phyloP scores from a whole-genome alignment of 164 flowering plant species.

The Houttuynia cordata region DNA sequence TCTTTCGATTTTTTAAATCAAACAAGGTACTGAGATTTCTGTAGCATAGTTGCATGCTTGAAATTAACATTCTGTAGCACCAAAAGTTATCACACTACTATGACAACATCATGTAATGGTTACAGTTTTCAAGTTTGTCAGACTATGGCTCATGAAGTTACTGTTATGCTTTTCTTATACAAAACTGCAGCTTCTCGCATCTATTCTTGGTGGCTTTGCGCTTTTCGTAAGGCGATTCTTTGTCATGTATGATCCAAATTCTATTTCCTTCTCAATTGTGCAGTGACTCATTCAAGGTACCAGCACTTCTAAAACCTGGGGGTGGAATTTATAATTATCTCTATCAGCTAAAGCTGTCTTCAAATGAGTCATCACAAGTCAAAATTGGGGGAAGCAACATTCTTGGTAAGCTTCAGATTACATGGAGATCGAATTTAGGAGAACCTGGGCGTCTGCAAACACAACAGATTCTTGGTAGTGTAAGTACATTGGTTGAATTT shows the following conservation, averaged over 20 bases:
- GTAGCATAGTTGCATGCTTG: background rate
- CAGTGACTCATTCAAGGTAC: slow-evolving; percentile 70
- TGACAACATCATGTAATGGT: background rate
- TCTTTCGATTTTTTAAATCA: slow-evolving; percentile 18
- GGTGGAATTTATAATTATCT: slow-evolving; percentile 88
- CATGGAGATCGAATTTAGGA: slow-evolving; percentile 98
- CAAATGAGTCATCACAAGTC: slow-evolving; percentile 37
- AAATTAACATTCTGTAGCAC: background rate
- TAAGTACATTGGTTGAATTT: slow-evolving; percentile 24
- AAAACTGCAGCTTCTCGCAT: too few relatives aligned
- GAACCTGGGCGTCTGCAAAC: slow-evolving; percentile 99
- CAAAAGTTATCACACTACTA: background rate
- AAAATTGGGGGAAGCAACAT: slow-evolving; percentile 69
- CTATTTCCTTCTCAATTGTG: slow-evolving; percentile 6
- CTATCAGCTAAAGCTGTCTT: slow-evolving; percentile 53
- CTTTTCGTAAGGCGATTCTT: background rate
- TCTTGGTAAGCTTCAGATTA: slow-evolving; percentile 95
- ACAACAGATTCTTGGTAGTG: slow-evolving; percentile 86
- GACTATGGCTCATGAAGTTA: background rate
- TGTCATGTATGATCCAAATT: background rate
- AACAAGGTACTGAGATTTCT: slow-evolving; percentile 27
- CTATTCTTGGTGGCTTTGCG: background rate
- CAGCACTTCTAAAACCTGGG: slow-evolving; percentile 72
- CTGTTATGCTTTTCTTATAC: too few relatives aligned
- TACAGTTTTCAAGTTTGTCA: background rate